Evolutionary conservation across 768 basidiomycete genomes (phyloP).

Genomic region (Mycena leptocephala): DNA sequence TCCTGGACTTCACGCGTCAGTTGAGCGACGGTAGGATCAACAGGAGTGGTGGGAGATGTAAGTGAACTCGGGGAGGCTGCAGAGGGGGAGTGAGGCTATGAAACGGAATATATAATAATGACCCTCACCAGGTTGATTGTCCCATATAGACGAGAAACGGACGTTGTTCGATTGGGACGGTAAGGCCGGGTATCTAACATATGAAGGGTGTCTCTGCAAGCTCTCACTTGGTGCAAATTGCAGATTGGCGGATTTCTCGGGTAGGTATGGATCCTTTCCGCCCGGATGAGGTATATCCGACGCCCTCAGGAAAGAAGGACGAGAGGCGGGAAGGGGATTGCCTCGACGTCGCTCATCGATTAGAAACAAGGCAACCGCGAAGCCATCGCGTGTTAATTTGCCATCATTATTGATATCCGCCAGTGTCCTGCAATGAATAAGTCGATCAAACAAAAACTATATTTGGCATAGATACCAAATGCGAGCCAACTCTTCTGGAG

Average conservation of each 20-base stretch:
- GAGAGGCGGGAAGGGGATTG: conserved; percentile 50
- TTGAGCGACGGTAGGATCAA: conserved; percentile 8
- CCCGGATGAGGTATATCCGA: not conserved
- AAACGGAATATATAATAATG: not conserved
- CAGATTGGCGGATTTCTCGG: not conserved
- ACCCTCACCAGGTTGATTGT: not conserved
- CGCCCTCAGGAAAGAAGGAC: conserved; percentile 20
- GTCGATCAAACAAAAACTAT: not conserved
- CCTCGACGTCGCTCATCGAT: conserved; percentile 65
- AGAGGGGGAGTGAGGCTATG: not conserved
- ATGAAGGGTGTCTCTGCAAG: conserved; percentile 7
- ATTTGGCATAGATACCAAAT: conserved; percentile 57
- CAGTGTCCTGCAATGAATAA: conserved; percentile 56
- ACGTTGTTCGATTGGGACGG: conserved; percentile 8
- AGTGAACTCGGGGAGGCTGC: not conserved
- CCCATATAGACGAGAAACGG: conserved; percentile 28
- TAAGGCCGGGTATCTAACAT: conserved; percentile 21
- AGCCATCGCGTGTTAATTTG: conserved; percentile 62
- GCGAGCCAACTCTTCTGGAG: conserved; percentile 58
- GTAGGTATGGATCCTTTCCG: not conserved
- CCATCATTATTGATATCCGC: conserved; percentile 65
- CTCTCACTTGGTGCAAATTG: conserved; percentile 8
- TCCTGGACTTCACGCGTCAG: conserved; percentile 20
- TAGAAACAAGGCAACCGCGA: conserved; percentile 69
- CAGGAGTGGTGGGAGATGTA: not conserved